phyloP scores from a whole-genome alignment of 1,284 basidiomycete species.

The Ceratobasidium sp. region DNA sequence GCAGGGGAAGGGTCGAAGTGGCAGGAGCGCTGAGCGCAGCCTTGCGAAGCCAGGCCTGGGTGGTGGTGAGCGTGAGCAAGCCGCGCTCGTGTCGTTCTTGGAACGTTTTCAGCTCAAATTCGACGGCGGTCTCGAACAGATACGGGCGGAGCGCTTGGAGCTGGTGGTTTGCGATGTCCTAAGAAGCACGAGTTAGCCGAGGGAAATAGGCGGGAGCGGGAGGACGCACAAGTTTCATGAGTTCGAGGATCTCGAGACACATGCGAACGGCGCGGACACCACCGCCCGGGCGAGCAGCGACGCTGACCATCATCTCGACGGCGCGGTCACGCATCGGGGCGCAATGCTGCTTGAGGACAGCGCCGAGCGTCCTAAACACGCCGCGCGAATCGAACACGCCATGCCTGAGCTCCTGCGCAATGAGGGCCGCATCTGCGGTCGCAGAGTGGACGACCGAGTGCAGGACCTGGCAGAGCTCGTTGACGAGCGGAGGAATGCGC shows the following conservation, averaged over 20 bases:
- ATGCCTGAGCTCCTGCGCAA: slow-evolving; percentile 82
- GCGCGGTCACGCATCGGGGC: slow-evolving; percentile 90
- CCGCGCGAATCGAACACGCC: slow-evolving; percentile 82
- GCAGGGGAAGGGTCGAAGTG: slow-evolving; percentile 55
- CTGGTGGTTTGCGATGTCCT: slow-evolving; percentile 97
- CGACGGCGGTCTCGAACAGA: slow-evolving; percentile 81
- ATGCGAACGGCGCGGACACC: slow-evolving; percentile 70
- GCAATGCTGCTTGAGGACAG: slow-evolving; percentile 88
- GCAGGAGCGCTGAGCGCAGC: slow-evolving; percentile 52
- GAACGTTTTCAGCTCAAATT: slow-evolving; percentile 85
- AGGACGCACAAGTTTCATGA: slow-evolving; percentile 89
- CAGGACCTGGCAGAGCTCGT: slow-evolving; percentile 84
- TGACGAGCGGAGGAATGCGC: slow-evolving; percentile 76
- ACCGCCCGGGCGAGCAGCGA: slow-evolving; percentile 64
- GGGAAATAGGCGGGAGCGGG: slow-evolving; percentile 45
- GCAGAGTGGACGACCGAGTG: slow-evolving; percentile 76
- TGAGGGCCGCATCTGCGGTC: slow-evolving; percentile 66
- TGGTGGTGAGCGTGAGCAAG: slow-evolving; percentile 63
- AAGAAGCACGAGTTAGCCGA: slow-evolving; percentile 1
- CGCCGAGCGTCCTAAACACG: slow-evolving; percentile 83
- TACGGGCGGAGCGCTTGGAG: slow-evolving; percentile 87
- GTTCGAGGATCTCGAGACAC: slow-evolving; percentile 91
- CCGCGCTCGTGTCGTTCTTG: slow-evolving; percentile 65
- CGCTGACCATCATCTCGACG: slow-evolving; percentile 84
- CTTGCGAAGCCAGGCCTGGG: slow-evolving; percentile 70